These are phyloP conservation scores for Aureobasidium mangrovei DNA, from an alignment of 2,329 filamentous ascomycete species.

Conservation along the genomic window DNA sequence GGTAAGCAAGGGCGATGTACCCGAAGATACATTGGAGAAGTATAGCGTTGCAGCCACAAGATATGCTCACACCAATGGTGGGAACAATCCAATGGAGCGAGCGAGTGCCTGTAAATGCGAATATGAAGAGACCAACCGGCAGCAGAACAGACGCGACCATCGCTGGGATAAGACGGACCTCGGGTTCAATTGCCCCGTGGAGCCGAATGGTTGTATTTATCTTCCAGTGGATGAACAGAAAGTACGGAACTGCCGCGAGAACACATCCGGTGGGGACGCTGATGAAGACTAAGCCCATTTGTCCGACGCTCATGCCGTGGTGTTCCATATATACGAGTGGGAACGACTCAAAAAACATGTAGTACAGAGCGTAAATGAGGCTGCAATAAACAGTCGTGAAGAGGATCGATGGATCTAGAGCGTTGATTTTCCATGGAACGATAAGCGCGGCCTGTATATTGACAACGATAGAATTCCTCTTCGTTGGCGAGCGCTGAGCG, in stretches of 20 bases:
- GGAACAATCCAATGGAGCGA: conserved; percentile 32
- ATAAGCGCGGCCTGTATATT: conserved; percentile 46
- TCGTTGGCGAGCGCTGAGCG: conserved; percentile 56
- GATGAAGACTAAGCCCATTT: conserved; percentile 28
- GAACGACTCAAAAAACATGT: conserved; percentile 30
- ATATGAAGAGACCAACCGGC: conserved; percentile 26
- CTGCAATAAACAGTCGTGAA: conserved; percentile 27
- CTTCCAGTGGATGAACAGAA: neutral
- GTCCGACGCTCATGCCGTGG: conserved; percentile 32
- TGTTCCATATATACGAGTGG: conserved; percentile 33
- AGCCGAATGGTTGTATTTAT: neutral
- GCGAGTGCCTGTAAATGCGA: conserved; percentile 24
- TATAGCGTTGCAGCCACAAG: conserved; percentile 29
- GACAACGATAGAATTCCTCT: conserved; percentile 41
- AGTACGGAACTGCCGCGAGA: conserved; percentile 17
- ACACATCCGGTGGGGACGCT: conserved; percentile 25
- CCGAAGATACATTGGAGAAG: conserved; percentile 35
- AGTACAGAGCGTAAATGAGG: conserved; percentile 29
- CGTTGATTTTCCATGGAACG: conserved; percentile 18
- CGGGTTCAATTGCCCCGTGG: conserved; percentile 17
- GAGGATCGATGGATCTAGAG: conserved; percentile 26
- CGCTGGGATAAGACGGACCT: conserved; percentile 23
- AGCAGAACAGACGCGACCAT: conserved; percentile 21
- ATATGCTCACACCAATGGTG: conserved; percentile 35
- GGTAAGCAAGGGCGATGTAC: conserved; percentile 33